Conservation (phyloP, 2,329 filamentous ascomycete genomes). For the Venturia asperata region DNA sequence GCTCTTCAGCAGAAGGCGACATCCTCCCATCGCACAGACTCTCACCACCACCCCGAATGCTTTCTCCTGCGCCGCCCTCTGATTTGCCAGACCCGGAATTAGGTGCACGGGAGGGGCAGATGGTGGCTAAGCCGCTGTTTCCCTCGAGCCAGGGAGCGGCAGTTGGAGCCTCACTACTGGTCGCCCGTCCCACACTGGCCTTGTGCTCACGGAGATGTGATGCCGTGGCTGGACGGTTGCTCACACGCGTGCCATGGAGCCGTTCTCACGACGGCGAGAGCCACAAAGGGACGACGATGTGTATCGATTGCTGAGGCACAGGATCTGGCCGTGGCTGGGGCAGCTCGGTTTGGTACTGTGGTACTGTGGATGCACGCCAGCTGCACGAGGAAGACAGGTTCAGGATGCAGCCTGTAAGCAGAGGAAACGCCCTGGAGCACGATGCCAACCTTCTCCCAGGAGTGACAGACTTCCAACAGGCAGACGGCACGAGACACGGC, state of each 20-base stretch:
- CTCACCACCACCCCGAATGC: background rate
- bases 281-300: background rate
- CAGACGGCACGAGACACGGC: background rate
- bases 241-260: background rate
- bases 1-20: too few species aligned
- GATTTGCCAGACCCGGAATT: background rate
- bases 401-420: background rate
- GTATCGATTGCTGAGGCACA: background rate
- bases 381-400: background rate
- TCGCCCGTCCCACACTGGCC: slow-evolving; percentile 5
- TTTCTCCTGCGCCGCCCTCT: background rate
- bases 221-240: background rate
- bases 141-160: background rate
- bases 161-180: background rate
- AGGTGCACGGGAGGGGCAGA: background rate
- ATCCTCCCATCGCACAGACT: background rate
- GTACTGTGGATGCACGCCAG: background rate
- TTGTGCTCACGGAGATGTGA: background rate
- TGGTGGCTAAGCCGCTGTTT: background rate
- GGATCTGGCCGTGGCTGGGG: background rate
- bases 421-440: background rate
- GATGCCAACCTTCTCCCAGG: background rate
- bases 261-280: background rate
- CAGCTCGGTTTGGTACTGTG: too few species aligned
- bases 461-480: too few species aligned